Conservation (phyloP, 495 filamentous ascomycete species). For the Penicillium pancosmium region DNA sequence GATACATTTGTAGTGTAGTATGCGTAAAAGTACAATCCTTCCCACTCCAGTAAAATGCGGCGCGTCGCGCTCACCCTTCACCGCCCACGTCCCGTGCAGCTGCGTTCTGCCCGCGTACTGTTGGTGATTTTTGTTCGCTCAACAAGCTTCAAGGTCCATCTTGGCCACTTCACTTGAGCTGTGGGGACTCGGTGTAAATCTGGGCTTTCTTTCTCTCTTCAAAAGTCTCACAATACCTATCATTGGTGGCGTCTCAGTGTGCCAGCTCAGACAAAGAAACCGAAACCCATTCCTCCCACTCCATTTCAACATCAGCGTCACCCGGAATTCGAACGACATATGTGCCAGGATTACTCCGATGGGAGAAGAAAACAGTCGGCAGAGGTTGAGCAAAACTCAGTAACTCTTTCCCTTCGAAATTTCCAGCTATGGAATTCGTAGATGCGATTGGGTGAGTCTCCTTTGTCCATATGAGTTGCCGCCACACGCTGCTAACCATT, state of each 20-base stretch:
- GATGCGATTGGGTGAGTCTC: slow-evolving; percentile 42
- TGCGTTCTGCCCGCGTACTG: slow-evolving; percentile 23
- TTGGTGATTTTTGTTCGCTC: slow-evolving; percentile 20
- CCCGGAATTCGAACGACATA: background rate
- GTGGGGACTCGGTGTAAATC: background rate
- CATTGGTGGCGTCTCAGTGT: background rate
- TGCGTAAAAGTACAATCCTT: no score
- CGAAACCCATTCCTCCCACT: background rate
- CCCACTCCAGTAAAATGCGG: slow-evolving; percentile 26
- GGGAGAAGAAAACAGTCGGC: slow-evolving; percentile 24
- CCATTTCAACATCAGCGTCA: background rate
- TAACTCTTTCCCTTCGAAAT: slow-evolving; percentile 14
- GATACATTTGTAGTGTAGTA: no score
- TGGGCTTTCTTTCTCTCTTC: background rate
- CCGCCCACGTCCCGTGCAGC: slow-evolving; percentile 17
- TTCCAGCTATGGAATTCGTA: slow-evolving; percentile 45
- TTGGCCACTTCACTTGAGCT: background rate
- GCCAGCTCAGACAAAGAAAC: no score
- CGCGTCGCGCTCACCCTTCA: slow-evolving; percentile 25
- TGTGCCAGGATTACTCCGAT: slow-evolving; percentile 14
- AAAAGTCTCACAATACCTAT: background rate
- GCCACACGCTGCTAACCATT: slow-evolving; percentile 8
- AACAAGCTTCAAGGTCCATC: background rate
- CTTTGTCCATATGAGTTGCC: background rate
- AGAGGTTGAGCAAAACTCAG: slow-evolving; percentile 9